phyloP scores from a whole-genome alignment of 2,329 filamentous ascomycete genomes.

The Curvularia verruculosa region DNA sequence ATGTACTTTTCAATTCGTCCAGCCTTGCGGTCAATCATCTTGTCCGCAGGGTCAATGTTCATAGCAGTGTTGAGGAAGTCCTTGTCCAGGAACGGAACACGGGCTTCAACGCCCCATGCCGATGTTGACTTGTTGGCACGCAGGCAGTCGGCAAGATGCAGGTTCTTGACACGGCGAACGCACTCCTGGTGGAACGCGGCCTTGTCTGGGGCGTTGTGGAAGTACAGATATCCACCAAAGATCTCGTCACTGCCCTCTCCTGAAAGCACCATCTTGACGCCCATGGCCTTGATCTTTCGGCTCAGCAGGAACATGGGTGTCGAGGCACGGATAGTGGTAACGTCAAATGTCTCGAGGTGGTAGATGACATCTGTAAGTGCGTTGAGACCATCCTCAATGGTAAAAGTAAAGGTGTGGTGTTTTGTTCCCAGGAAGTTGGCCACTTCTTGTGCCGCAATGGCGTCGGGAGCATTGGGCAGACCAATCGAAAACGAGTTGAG shows the following conservation, averaged over 20 bases:
- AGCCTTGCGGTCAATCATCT: slow-evolving; percentile 80
- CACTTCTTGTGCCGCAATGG: slow-evolving; percentile 87
- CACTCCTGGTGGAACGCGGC: slow-evolving; percentile 95
- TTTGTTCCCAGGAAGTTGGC: slow-evolving; percentile 97
- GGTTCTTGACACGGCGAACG: slow-evolving; percentile 91
- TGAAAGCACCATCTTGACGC: slow-evolving; percentile 98
- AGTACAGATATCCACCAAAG: slow-evolving; percentile 98
- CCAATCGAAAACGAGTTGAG: slow-evolving; percentile 99
- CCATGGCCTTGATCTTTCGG: slow-evolving; percentile 99
- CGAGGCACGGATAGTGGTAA: slow-evolving; percentile 96
- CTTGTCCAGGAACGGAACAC: slow-evolving; percentile 98
- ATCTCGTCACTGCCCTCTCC: slow-evolving; percentile 98
- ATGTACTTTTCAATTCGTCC: slow-evolving; percentile 97
- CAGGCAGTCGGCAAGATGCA: slow-evolving; percentile 94
- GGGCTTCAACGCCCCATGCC: slow-evolving; percentile 96
- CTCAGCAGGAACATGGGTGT: slow-evolving; percentile 98
- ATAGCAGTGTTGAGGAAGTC: slow-evolving; percentile 91
- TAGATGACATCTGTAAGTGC: slow-evolving; percentile 97
- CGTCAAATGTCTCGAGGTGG: slow-evolving; percentile 97
- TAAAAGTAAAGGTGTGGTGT: slow-evolving; percentile 98
- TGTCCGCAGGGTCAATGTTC: slow-evolving; percentile 92
- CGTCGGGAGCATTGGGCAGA: slow-evolving; percentile 89
- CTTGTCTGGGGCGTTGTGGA: slow-evolving; percentile 91
- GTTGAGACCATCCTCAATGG: slow-evolving; percentile 95
- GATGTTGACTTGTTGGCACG: slow-evolving; percentile 99